Conservation (phyloP, 2,329 filamentous ascomycete genomes). For the Bertia moriformis region DNA sequence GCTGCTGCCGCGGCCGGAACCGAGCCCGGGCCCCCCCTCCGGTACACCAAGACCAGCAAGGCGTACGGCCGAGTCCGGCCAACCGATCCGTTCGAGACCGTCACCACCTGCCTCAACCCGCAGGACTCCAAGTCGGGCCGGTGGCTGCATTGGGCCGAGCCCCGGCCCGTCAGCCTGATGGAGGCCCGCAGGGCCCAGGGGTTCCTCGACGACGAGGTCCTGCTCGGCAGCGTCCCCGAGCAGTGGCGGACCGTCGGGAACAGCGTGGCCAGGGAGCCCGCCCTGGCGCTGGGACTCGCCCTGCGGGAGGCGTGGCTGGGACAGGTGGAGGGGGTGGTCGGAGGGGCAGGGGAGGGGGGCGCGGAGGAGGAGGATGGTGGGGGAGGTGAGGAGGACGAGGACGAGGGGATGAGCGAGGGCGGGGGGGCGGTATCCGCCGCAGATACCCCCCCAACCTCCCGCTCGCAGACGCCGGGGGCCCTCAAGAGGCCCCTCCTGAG, state of each 20-base stretch:
- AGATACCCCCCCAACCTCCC: too few relatives aligned
- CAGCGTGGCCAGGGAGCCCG: conserved; percentile 56
- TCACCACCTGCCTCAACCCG: conserved; percentile 37
- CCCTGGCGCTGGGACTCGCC: conserved; percentile 49
- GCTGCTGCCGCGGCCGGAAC: too few relatives aligned
- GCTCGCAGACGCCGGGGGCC: too few relatives aligned
- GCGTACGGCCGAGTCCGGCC: conserved; percentile 38
- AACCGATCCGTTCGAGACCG: conserved; percentile 39
- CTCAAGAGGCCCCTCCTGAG: too few relatives aligned
- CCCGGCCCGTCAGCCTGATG: conserved; percentile 45
- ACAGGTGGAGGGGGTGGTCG: neutral
- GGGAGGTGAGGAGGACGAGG: too few relatives aligned
- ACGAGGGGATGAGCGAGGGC: too few relatives aligned
- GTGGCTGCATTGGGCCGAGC: conserved; percentile 50
- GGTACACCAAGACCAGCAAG: conserved; percentile 11
- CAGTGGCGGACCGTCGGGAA: conserved; percentile 63
- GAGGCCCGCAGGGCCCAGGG: conserved; percentile 59
- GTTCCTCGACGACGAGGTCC: conserved; percentile 53
- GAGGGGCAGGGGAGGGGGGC: too few relatives aligned
- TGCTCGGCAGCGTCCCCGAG: conserved; percentile 38
- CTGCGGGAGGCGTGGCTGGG: conserved; percentile 39
- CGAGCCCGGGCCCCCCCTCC: conserved; percentile 4
- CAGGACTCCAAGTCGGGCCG: conserved; percentile 39
- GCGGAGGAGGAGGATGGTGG: too few relatives aligned
- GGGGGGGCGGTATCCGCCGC: too few relatives aligned